Evolutionary conservation across 2,329 filamentous ascomycete genomes (phyloP), one percentile per base, ranked within the genome.

Genomic region (Sarocladium oryzae): DNA sequence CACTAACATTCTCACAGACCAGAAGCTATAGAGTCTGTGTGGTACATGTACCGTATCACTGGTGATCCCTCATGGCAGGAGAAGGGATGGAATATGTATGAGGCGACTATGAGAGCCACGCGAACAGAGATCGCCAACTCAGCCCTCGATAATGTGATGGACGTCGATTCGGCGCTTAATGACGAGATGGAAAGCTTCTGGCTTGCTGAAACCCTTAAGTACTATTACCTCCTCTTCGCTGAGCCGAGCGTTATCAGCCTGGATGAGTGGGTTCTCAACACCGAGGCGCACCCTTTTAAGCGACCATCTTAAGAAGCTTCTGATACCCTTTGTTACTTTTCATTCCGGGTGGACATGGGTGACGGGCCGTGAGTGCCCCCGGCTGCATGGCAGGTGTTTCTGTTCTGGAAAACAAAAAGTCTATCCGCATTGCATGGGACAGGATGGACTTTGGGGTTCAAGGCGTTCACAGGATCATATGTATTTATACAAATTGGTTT

Each of bases 121-220:
- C 71, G 74, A 33, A 85, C 87, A 0, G 69, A 81, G 11, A 76
- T 78, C 46, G 89, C 83, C 8, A 82, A 89, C 68, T 84, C 81
- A 10, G 88, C 86, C 33, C 80, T 93, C 51, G 67, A 74, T 45
- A 80, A 88, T 60, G 85, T 91, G 11, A 68, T 76, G 21, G 52
- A 55, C 5, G 53, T 66, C 1, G 64, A 74, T 16, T 67, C 74
- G 1, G 60, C 60, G 9, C 69, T 75, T 51, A 63, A 67, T 35
- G 80, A 90, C 64, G 73, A 75, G 58, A 91, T 92, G 87, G 86
- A 95, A 71, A 91, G 86, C 61, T 95, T 95, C 67, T 96, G 90
- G 88, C 74, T 89, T 54, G 87, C 87, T 3, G 90, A 96, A 75
- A 96, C 89, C 36, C 72, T 96, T 59, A 96, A 95, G 73, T 95